Percentiles rank a stretch among this genome's conserved stretches.
These are phyloP conservation scores for Fusarium goolgardi DNA, from an alignment of 2,329 filamentous ascomycete genomes.

Conservation along the genomic window DNA sequence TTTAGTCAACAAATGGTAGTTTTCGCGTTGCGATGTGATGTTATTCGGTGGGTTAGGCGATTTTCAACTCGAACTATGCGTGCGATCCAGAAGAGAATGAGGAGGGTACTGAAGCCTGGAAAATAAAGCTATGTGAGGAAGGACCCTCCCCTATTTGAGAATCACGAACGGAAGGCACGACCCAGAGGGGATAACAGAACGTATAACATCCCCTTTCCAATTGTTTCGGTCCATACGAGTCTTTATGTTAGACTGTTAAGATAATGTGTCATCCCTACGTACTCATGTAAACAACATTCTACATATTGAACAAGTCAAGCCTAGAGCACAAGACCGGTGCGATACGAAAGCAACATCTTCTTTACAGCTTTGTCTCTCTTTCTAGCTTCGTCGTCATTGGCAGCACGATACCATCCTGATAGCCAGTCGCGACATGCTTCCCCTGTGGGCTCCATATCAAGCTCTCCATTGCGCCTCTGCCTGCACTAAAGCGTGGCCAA, in stretches of 20 bases:
- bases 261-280: neutral
- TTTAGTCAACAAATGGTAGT: neutral
- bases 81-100: neutral
- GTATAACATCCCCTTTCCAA: neutral
- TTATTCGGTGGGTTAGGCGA: too few species aligned
- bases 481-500: conserved; percentile 61
- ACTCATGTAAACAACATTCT: neutral
- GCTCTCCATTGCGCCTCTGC: conserved; percentile 60
- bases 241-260: neutral
- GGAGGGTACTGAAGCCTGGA: neutral
- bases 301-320: neutral
- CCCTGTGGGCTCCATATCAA: conserved; percentile 67
- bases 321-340: neutral
- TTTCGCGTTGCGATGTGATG: neutral
- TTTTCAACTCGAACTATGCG: neutral
- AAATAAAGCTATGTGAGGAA: neutral
- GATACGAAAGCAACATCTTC: neutral
- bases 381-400: conserved; percentile 33
- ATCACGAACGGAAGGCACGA: neutral
- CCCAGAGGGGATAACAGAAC: neutral
- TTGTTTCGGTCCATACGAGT: neutral
- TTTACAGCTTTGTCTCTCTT: conserved; percentile 23
- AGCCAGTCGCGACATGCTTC: conserved; percentile 65
- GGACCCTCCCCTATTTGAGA: neutral
- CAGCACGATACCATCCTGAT: conserved; percentile 63